A percentile compares a stretch with the other conserved stretches of the same genome.
Conservation (phyloP, 495 filamentous ascomycete genomes). For the Collariella sp. region DNA sequence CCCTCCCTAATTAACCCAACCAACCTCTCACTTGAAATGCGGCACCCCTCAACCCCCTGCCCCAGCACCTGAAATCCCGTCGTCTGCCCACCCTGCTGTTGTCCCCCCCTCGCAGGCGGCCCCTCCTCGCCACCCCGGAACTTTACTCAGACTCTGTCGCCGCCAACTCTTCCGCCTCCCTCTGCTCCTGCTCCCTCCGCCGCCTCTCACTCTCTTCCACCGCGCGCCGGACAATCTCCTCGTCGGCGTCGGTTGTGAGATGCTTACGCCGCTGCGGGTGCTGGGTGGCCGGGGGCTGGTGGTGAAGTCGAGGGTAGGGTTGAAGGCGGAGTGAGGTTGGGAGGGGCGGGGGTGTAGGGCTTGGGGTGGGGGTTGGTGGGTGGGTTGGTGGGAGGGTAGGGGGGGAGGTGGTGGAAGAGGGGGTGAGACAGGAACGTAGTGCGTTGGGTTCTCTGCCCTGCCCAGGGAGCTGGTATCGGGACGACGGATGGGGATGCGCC, state of each 20-base stretch:
- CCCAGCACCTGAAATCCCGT: slow-evolving; percentile 14
- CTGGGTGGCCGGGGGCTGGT: too few relatives aligned
- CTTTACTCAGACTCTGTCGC: slow-evolving; percentile 12
- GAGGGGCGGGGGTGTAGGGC: too few relatives aligned
- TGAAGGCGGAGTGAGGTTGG: too few relatives aligned
- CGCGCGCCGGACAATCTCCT: slow-evolving; percentile 3
- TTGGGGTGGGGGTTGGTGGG: too few relatives aligned
- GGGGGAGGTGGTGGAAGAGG: too few relatives aligned
- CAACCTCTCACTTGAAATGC: slow-evolving; percentile 13
- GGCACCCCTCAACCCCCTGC: background rate
- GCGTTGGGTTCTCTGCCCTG: too few relatives aligned
- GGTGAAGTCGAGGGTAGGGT: slow-evolving; percentile 34
- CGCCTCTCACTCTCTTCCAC: slow-evolving; percentile 7
- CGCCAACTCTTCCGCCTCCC: slow-evolving; percentile 12
- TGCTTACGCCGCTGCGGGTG: too few relatives aligned
- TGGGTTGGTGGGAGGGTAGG: too few relatives aligned
- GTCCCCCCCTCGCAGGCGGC: slow-evolving; percentile 1
- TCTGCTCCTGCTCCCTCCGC: slow-evolving; percentile 1
- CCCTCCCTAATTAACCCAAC: too few relatives aligned
- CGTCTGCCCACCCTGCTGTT: background rate
- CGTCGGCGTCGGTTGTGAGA: too few relatives aligned
- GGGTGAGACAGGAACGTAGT: too few relatives aligned
- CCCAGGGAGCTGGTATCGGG: slow-evolving; percentile 53
- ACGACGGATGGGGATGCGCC: slow-evolving; percentile 60
- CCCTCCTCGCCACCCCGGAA: slow-evolving; percentile 10